Evolutionary conservation across 441 rosid species (phyloP).

Genomic region (Mallotus japonicus): DNA sequence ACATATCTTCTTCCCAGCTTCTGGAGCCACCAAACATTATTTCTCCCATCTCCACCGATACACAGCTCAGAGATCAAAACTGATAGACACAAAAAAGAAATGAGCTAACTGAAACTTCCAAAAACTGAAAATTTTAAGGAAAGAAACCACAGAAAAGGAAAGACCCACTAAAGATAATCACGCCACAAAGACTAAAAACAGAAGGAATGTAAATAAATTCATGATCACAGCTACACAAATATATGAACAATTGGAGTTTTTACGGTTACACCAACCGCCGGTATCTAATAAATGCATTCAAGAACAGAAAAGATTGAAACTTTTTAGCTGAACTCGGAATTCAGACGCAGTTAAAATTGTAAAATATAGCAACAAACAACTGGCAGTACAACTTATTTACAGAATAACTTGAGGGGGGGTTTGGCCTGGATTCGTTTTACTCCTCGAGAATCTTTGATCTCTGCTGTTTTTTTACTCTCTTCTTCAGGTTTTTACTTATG

Average conservation of each 20-base stretch:
- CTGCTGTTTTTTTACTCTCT: neutral
- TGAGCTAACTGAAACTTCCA: neutral
- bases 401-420: no score
- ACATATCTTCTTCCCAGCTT: conserved; percentile 40
- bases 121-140: neutral
- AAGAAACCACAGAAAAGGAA: neutral
- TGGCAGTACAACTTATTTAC: no score
- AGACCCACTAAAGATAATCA: neutral
- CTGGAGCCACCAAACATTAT: conserved; percentile 17
- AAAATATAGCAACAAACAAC: neutral
- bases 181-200: neutral
- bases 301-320: neutral
- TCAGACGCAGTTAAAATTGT: neutral
- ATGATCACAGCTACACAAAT: no score
- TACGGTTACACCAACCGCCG: conserved; percentile 5
- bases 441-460: neutral
- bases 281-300: neutral
- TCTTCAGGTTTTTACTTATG: neutral
- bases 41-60: conserved; percentile 23
- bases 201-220: neutral
- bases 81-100: neutral
- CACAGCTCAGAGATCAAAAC: neutral
- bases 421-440: no score
- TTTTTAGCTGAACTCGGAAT: neutral
- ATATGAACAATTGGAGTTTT: no score